A percentile compares a stretch with the other conserved stretches of the same genome.
phyloP scores from a whole-genome alignment of 1,284 basidiomycete species.

The Irpex sp. region DNA sequence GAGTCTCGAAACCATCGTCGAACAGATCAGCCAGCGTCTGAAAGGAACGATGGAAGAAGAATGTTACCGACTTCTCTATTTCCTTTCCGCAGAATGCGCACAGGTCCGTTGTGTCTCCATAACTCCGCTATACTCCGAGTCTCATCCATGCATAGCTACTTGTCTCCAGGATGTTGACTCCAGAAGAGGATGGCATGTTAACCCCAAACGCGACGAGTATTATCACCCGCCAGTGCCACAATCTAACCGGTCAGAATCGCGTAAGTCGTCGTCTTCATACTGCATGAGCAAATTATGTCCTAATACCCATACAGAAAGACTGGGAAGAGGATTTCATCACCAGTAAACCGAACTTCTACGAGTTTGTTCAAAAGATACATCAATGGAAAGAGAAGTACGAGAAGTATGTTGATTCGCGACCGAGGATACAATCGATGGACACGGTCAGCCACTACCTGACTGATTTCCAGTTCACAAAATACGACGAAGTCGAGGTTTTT shows the following conservation, averaged over 20 bases:
- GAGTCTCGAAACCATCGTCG: slow-evolving; percentile 96
- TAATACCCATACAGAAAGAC: slow-evolving; percentile 52
- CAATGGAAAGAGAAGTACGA: slow-evolving; percentile 95
- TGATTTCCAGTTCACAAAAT: slow-evolving; percentile 97
- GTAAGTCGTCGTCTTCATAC: slow-evolving; percentile 35
- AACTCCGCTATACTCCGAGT: background rate
- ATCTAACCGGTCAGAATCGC: slow-evolving; percentile 62
- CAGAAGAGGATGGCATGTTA: slow-evolving; percentile 79
- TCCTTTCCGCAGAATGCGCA: slow-evolving; percentile 74
- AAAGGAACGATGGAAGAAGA: slow-evolving; percentile 94
- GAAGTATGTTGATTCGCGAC: slow-evolving; percentile 76
- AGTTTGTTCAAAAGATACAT: slow-evolving; percentile 89
- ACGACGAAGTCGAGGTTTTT: slow-evolving; percentile 97
- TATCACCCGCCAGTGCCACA: slow-evolving; percentile 73
- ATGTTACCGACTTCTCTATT: slow-evolving; percentile 88
- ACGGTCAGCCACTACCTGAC: slow-evolving; percentile 91
- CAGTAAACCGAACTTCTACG: slow-evolving; percentile 78
- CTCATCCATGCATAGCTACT: slow-evolving; percentile 52
- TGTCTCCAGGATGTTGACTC: slow-evolving; percentile 59
- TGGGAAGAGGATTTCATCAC: slow-evolving; percentile 93
- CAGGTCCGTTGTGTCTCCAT: slow-evolving; percentile 41
- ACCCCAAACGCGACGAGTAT: slow-evolving; percentile 53
- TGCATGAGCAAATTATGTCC: background rate
- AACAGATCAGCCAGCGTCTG: slow-evolving; percentile 91
- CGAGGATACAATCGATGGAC: slow-evolving; percentile 86